Evolutionary conservation across 495 filamentous ascomycete genomes (phyloP).

Genomic region (Hypomontagnella monticulosa): DNA sequence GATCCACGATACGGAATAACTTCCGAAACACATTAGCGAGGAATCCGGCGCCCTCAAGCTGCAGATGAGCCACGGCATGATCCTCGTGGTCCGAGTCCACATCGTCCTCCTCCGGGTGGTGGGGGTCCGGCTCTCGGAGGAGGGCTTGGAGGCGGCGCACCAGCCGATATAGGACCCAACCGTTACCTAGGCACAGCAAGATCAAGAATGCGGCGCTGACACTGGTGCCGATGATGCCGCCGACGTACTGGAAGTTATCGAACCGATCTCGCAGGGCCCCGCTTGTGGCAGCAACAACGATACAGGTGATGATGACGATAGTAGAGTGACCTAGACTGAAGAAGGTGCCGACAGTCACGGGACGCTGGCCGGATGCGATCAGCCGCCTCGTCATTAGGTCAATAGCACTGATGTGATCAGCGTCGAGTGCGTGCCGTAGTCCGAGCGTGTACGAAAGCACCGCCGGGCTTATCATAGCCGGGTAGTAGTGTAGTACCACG

Average conservation of each 20-base stretch:
- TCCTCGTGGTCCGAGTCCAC: slow-evolving; percentile 56
- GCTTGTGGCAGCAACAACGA: slow-evolving; percentile 89
- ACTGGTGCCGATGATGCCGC: slow-evolving; percentile 85
- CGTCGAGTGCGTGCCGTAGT: slow-evolving; percentile 92
- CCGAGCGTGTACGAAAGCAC: slow-evolving; percentile 89
- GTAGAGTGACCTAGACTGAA: slow-evolving; percentile 95
- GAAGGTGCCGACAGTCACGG: slow-evolving; percentile 95
- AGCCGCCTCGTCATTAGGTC: slow-evolving; percentile 94
- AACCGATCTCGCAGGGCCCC: slow-evolving; percentile 83
- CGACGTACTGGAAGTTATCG: slow-evolving; percentile 80
- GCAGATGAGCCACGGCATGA: slow-evolving; percentile 67
- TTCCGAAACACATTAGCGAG: slow-evolving; percentile 75
- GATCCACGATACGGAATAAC: slow-evolving; percentile 84
- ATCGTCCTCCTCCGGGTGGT: slow-evolving; percentile 24
- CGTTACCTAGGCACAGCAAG: slow-evolving; percentile 82
- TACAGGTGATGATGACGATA: slow-evolving; percentile 89
- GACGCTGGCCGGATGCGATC: slow-evolving; percentile 84
- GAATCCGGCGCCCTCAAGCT: slow-evolving; percentile 80
- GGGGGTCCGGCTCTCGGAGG: slow-evolving; percentile 49
- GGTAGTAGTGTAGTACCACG: slow-evolving; percentile 67
- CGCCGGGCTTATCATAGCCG: slow-evolving; percentile 76
- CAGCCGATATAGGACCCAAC: slow-evolving; percentile 82
- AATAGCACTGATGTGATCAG: slow-evolving; percentile 96
- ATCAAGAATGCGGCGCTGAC: slow-evolving; percentile 86
- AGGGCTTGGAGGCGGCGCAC: slow-evolving; percentile 71